Conservation (phyloP, 129 eudicot genomes). For the Centaurea solstitialis region DNA sequence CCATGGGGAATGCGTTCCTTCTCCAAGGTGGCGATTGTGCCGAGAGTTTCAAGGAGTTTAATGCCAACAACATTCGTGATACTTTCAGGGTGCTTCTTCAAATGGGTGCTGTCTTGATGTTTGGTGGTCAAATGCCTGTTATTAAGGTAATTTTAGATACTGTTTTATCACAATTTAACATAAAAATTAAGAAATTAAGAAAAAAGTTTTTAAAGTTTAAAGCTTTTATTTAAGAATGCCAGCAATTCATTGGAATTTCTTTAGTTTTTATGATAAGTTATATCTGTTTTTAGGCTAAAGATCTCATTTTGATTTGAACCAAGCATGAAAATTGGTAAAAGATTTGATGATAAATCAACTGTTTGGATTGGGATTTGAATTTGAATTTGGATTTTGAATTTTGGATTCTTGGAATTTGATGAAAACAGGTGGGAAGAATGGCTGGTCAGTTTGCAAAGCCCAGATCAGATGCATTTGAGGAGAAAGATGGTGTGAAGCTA, state of each 20-base stretch:
- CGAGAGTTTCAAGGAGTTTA: constrained; percentile 94
- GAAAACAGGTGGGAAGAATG: constrained; percentile 90
- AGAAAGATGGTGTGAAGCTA: constrained; percentile 81
- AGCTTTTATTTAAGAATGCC: too few relatives aligned
- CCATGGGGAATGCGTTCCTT: constrained; percentile 87
- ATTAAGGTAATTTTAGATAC: too few relatives aligned
- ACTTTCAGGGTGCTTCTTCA: constrained; percentile 87
- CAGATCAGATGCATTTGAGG: constrained; percentile 83
- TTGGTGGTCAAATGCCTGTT: constrained; percentile 95
- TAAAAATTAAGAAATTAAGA: neutral
- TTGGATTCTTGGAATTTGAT: constrained; percentile 12
- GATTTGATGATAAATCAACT: too few relatives aligned
- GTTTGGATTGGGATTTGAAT: neutral
- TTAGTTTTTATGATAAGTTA: neutral
- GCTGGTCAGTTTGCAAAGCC: constrained; percentile 98
- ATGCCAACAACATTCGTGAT: constrained; percentile 90
- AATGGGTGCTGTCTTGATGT: constrained; percentile 95
- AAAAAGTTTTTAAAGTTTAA: neutral
- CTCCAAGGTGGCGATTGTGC: constrained; percentile 98
- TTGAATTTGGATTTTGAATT: constrained; percentile 23
- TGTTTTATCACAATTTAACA: neutral
- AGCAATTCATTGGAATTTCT: neutral
- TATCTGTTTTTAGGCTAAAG: neutral
- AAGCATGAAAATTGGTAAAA: neutral
- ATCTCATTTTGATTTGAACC: neutral